Evolutionary conservation across 192 early-diverging fungal species (phyloP), one percentile per base, ranked within the genome.

Genomic region (Coemansia sp.): DNA sequence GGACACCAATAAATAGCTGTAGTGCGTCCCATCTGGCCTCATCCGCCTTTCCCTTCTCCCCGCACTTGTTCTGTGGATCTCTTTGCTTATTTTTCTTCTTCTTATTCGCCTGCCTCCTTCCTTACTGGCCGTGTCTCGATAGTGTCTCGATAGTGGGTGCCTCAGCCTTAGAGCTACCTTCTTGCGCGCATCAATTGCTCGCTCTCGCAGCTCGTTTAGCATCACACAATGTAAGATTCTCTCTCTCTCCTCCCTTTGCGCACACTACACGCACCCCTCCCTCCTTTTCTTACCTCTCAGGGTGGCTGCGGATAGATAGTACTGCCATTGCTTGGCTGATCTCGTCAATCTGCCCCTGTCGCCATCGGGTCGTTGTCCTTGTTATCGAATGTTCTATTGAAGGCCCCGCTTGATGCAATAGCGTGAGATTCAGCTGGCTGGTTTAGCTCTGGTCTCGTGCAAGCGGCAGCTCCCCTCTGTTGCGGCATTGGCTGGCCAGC

Each of bases 361-460:
- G n/a, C n/a, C n/a, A n/a, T n/a, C n/a, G n/a, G n/a, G n/a, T 35
- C 32, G 32, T 35, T 35, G 32, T 35, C 7, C 32, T 35, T 5
- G 32, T 5, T 5, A 35, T 35, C 32, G 7, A 54, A 31, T 15
- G 25, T 31, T 14, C 51, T 54, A 3, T n/a, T n/a, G n/a, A 54
- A 27, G 51, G 3, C 15, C 51, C 27, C 3, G 29, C 51, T 15
- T 31, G 51, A 54, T 54, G 51, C 25, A 54, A 54, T 31, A 54
- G 51, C 29, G 51, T 54, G 51, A 25, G 27, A 54, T 54, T 54
- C 25, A n/a, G 25, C 47, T 24, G 29, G 51, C 15, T 29, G 51
- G 51, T 32, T 54, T 32, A 14, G 51, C 51, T 54, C 51, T 54
- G 51, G 51, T 54, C 51, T 54, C 51, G 51, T 54, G 51, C 51